A percentile compares a stretch with the other conserved stretches of the same genome.
Conservation (phyloP, 345 rosid species). For the Aquilaria yunnanensis region DNA sequence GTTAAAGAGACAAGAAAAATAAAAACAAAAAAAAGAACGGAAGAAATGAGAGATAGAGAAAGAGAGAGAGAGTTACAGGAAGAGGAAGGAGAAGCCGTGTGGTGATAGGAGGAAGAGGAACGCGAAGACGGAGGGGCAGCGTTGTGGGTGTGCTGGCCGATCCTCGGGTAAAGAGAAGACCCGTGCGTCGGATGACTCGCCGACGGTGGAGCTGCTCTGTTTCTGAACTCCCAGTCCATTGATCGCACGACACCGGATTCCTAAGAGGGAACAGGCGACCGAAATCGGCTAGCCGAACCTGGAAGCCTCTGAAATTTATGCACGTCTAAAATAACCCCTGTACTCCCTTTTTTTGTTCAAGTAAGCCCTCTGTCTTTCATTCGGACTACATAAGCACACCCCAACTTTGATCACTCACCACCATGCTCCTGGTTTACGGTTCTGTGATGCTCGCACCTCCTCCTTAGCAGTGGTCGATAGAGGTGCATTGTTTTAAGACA, state of each 20-base stretch:
- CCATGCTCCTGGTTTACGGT: too few relatives aligned
- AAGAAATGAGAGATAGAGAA: not conserved
- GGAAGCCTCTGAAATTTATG: too few relatives aligned
- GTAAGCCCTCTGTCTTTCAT: too few relatives aligned
- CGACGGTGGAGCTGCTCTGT: constrained; percentile 29
- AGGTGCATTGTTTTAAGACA: too few relatives aligned
- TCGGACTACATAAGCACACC: too few relatives aligned
- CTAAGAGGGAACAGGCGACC: not conserved
- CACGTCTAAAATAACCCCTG: too few relatives aligned
- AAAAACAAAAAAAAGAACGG: not conserved
- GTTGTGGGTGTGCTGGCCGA: constrained; percentile 43
- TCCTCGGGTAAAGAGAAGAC: constrained; percentile 49
- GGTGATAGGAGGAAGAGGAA: constrained; percentile 29
- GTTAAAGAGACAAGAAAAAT: not conserved
- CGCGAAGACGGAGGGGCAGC: constrained; percentile 34
- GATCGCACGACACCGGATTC: not conserved
- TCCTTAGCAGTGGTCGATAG: too few relatives aligned
- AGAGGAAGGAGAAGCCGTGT: constrained; percentile 25
- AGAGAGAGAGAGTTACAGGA: constrained; percentile 33
- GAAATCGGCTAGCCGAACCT: not conserved
- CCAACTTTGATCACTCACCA: too few relatives aligned
- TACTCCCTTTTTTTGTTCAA: too few relatives aligned
- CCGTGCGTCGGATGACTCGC: constrained; percentile 42
- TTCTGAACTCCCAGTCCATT: constrained; percentile 48
- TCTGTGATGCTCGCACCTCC: too few relatives aligned